Evolutionary conservation across 1,284 basidiomycete species (phyloP).

Genomic region (Pseudozyma sp.): DNA sequence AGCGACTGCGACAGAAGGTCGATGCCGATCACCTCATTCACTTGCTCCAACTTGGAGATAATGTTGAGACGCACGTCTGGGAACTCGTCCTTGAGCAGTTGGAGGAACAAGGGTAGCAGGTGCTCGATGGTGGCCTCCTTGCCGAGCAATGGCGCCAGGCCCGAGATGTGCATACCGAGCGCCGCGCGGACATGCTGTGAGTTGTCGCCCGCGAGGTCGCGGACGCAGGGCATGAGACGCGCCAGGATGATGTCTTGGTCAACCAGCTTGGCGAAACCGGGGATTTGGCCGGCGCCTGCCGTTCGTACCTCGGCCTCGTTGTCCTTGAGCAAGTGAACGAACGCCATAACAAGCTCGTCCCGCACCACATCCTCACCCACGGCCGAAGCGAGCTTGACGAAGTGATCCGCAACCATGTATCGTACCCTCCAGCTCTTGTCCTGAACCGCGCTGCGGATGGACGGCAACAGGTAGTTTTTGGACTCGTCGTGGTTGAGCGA

Average conservation of each 20-base stretch:
- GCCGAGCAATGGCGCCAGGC: constrained; percentile 93
- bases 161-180: constrained; percentile 94
- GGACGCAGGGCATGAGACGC: constrained; percentile 93
- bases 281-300: constrained; percentile 94
- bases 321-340: constrained; percentile 93
- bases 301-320: constrained; percentile 99
- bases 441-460: constrained; percentile 81
- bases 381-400: constrained; percentile 92
- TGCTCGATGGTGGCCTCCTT: constrained; percentile 96
- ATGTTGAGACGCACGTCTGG: constrained; percentile 97
- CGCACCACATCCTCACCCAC: constrained; percentile 90
- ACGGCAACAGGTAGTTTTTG: constrained; percentile 86
- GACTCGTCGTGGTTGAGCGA: constrained; percentile 86
- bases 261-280: constrained; percentile 93
- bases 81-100: constrained; percentile 97
- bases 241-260: constrained; percentile 94
- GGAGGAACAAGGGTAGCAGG: constrained; percentile 94
- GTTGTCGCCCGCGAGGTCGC: constrained; percentile 90
- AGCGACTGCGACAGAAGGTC: constrained; percentile 94
- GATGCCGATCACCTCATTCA: constrained; percentile 97
- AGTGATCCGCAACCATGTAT: constrained; percentile 98
- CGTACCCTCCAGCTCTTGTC: constrained; percentile 99
- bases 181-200: constrained; percentile 98
- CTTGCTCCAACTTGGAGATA: constrained; percentile 97
- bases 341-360: constrained; percentile 93